Evolutionary conservation across 1,139 yeast genomes (phyloP).

Genomic region (Kazachstania sp.): DNA sequence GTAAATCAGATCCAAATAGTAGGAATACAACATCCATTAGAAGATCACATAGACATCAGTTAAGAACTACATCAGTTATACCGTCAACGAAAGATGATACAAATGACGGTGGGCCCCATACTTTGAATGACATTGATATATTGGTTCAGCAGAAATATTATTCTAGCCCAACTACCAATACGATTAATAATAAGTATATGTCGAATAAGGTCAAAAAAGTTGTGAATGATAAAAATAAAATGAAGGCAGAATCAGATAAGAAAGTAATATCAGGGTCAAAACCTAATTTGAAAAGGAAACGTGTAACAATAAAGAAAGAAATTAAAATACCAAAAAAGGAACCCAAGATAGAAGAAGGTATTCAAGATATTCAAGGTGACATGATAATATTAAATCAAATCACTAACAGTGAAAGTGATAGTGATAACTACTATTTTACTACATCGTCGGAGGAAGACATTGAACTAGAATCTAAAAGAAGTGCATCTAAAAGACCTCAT

Average conservation of each 20-base stretch:
- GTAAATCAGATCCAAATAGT: background rate
- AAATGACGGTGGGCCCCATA: background rate
- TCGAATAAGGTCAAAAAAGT: background rate
- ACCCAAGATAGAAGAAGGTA: background rate
- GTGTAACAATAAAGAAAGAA: background rate
- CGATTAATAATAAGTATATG: background rate
- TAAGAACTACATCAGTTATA: conserved; percentile 8
- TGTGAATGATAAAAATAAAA: background rate
- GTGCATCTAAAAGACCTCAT: conserved; percentile 20
- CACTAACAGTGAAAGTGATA: conserved; percentile 7
- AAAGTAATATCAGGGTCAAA: background rate
- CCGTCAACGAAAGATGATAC: conserved; percentile 6
- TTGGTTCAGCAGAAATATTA: conserved; percentile 5
- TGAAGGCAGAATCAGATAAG: background rate
- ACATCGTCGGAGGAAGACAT: conserved; percentile 29
- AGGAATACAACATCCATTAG: conserved; percentile 4
- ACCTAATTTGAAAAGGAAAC: background rate
- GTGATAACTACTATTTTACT: conserved; percentile 24
- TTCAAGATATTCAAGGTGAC: background rate
- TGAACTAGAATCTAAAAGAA: conserved; percentile 21
- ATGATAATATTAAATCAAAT: background rate
- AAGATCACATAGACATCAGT: conserved; percentile 22
- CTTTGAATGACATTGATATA: conserved; percentile 4
- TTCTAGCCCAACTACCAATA: background rate
- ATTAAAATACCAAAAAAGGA: background rate